phyloP scores from a whole-genome alignment of 495 filamentous ascomycete species.

The Penicillium samsonianum region DNA sequence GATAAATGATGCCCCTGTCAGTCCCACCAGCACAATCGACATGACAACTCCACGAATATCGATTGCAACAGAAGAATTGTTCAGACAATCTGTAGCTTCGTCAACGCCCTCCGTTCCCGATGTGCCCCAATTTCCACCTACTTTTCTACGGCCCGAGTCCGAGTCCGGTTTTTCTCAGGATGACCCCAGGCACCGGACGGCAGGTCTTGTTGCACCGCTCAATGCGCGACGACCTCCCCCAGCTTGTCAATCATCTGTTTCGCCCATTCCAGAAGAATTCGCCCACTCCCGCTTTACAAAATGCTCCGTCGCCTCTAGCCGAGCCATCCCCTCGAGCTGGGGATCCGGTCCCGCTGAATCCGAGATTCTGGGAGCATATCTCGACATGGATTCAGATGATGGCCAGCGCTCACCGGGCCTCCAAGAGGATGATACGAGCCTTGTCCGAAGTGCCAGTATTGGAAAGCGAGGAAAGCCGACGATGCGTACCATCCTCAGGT shows the following conservation, averaged over 20 bases:
- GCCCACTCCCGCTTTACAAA: conserved; percentile 50
- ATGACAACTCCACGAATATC: conserved; percentile 35
- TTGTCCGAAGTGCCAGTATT: conserved; percentile 78
- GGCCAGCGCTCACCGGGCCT: conserved; percentile 34
- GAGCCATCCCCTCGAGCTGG: conserved; percentile 75
- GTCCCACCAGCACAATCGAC: conserved; percentile 31
- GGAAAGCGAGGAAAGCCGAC: conserved; percentile 73
- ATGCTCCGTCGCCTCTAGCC: conserved; percentile 79
- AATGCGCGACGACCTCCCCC: conserved; percentile 20
- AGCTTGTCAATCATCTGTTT: conserved; percentile 69
- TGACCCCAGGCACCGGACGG: conserved; percentile 19
- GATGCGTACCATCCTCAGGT: conserved; percentile 62
- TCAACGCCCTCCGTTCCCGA: conserved; percentile 45
- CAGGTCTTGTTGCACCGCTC: conserved; percentile 33
- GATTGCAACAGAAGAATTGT: conserved; percentile 36
- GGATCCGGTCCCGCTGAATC: conserved; percentile 53
- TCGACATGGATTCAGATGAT: conserved; percentile 41
- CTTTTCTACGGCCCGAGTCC: conserved; percentile 14
- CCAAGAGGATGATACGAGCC: conserved; percentile 55
- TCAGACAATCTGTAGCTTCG: conserved; percentile 38
- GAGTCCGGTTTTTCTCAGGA: conserved; percentile 21
- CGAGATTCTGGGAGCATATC: conserved; percentile 45
- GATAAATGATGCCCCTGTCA: conserved; percentile 34
- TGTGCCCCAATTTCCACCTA: conserved; percentile 42
- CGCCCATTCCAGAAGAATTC: conserved; percentile 85